Percentiles rank a stretch among this genome's conserved stretches.
These are phyloP conservation scores for Cytospora piceae DNA, from an alignment of 2,329 filamentous ascomycete genomes.

Conservation along the genomic window DNA sequence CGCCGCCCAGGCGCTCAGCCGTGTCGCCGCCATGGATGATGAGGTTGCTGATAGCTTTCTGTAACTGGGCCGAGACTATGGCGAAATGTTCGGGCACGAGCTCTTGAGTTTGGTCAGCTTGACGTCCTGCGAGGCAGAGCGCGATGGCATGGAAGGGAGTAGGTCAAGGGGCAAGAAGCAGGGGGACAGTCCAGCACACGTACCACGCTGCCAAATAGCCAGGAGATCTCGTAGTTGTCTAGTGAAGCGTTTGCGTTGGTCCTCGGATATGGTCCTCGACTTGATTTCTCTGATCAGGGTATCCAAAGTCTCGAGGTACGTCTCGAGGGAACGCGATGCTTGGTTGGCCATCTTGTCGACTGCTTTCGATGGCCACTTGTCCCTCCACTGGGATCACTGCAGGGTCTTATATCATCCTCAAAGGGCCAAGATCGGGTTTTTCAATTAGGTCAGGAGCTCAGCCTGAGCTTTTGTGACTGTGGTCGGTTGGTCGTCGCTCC, in stretches of 20 bases:
- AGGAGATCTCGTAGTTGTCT: constrained; percentile 60
- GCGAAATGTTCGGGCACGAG: constrained; percentile 78
- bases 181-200: constrained; percentile 23
- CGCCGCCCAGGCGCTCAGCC: constrained; percentile 85
- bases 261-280: constrained; percentile 51
- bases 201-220: constrained; percentile 59
- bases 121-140: constrained; percentile 14
- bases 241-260: constrained; percentile 59
- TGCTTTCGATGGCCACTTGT: constrained; percentile 25
- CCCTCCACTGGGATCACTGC: constrained; percentile 25
- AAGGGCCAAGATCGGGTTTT: constrained; percentile 2
- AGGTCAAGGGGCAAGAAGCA: not conserved
- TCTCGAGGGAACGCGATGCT: constrained; percentile 50
- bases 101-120: constrained; percentile 53
- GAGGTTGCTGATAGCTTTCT: constrained; percentile 62
- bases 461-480: constrained; percentile 5
- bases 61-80: constrained; percentile 59
- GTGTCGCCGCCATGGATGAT: constrained; percentile 86
- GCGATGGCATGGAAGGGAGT: constrained; percentile 1
- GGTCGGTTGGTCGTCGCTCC: not conserved
- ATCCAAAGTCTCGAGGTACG: constrained; percentile 60
- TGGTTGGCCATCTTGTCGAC: constrained; percentile 39
- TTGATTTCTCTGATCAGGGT: constrained; percentile 58
- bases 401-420: constrained; percentile 28
- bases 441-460: constrained; percentile 7